Evolutionary conservation across 202 grass and related monocot species (phyloP), one percentile per base, ranked within the genome.

Genomic region (Sporobolus alterniflorus): DNA sequence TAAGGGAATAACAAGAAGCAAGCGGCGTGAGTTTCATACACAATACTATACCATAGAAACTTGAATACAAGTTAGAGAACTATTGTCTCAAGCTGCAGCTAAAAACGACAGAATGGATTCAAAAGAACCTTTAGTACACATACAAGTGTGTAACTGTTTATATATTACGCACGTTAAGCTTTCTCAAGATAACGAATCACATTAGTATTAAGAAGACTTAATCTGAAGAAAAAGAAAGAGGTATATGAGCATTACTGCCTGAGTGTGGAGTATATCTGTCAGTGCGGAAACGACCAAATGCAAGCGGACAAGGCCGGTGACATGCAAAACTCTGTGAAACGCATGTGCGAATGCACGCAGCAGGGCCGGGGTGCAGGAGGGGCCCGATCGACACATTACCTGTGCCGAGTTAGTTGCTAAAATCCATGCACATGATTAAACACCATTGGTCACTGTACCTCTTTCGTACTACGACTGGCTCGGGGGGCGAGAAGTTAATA

Each of bases 231-330:
- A 64, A 5, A 3, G 31, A 4, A 21, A 22, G 1, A 24, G 11
- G 1, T 47, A 24, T 13, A 28, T 20, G 34, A 32, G 18, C 12
- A 65, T 30, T 14, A 41, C 5, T 69, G 16, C 33, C 14, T 56
- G 33, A 11, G 33, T 15, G 14, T 11, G 49, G 64, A 80, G 60
- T 66, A 78, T 36, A 88, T 49, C 33, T 47, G 80, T 54, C 51
- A 75, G 36, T 48, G 31, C 33, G 42, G 25, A 84, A 64, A 20
- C 74, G 48, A 59, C 78, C 86, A 88, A 74, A 73, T 20, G 60
- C 86, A 74, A 61, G 18, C 49, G 59, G 74, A 83, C 86, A 83
- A 83, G 72, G 4, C 36, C 3, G 48, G 43, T 78, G 32, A 46
- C 67, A 83, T 34, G 64, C 28, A 78, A 31, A 62, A n/a, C 57